A percentile compares a stretch with the other conserved stretches of the same genome.
phyloP scores from a whole-genome alignment of 352 stramenopile species.

The Phytophthora syringae region DNA sequence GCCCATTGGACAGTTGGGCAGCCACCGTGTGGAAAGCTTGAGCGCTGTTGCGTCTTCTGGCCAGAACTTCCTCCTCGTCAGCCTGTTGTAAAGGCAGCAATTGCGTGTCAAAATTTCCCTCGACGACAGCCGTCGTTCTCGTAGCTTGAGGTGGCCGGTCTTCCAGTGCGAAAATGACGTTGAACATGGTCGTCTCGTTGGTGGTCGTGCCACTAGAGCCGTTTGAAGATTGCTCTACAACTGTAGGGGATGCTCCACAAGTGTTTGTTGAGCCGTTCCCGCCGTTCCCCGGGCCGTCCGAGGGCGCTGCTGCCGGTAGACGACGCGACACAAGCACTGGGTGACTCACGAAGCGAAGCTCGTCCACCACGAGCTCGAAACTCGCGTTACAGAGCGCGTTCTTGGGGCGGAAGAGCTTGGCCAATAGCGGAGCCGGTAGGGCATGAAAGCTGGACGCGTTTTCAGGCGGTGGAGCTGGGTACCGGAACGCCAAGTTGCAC shows the following conservation, averaged over 20 bases:
- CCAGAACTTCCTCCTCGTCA: constrained; percentile 41
- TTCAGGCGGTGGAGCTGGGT: constrained; percentile 66
- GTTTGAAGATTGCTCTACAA: constrained; percentile 25
- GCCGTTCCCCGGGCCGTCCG: constrained; percentile 6
- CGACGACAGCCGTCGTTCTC: constrained; percentile 1
- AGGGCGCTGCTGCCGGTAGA: constrained; percentile 17
- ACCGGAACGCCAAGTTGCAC: constrained; percentile 87
- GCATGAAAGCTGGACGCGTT: constrained; percentile 78
- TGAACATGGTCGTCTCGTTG: constrained; percentile 89
- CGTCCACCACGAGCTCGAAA: constrained; percentile 90
- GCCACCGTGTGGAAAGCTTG: constrained; percentile 70
- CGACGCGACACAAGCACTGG: constrained; percentile 76
- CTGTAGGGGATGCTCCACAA: constrained; percentile 13
- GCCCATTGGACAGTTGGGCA: constrained; percentile 76
- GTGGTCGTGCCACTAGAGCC: constrained; percentile 11
- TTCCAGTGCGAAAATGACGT: constrained; percentile 86
- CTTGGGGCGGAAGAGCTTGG: constrained; percentile 90
- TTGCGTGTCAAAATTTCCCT: constrained; percentile 21
- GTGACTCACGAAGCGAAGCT: constrained; percentile 87
- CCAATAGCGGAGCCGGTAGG: constrained; percentile 75
- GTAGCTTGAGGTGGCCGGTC: constrained; percentile 41
- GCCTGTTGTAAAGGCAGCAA: constrained; percentile 26
- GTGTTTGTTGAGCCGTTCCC: constrained; percentile 14
- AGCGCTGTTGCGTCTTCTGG: constrained; percentile 47
- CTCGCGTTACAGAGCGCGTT: constrained; percentile 88